A percentile compares a stretch with the other conserved stretches of the same genome.
phyloP scores from a whole-genome alignment of 2,329 filamentous ascomycete genomes.

The Scedosporium aurantiacum region DNA sequence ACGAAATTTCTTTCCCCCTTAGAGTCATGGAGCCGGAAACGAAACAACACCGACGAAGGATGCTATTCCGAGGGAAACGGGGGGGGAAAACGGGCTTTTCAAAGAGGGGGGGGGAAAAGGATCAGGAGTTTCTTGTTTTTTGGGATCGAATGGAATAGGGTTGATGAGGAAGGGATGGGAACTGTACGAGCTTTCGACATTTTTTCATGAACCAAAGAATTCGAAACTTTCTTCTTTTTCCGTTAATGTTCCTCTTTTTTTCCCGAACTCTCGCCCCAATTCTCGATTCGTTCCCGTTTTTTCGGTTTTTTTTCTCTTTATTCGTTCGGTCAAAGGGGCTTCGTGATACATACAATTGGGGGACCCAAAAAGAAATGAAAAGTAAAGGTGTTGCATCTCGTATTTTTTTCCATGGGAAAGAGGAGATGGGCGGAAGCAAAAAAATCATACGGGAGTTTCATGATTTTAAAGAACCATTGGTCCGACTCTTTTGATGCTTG shows the following conservation, averaged over 20 bases:
- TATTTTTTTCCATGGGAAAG: too few species aligned
- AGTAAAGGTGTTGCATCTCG: too few species aligned
- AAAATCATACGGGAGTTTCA: too few species aligned
- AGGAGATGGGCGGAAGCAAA: too few species aligned
- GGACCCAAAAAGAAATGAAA: too few species aligned
- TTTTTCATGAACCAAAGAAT: too few species aligned
- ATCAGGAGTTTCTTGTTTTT: neutral
- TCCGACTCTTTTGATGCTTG: too few species aligned
- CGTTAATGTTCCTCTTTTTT: neutral
- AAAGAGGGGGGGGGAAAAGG: neutral
- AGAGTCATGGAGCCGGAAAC: neutral
- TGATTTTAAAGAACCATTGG: too few species aligned
- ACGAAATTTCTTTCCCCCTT: too few species aligned
- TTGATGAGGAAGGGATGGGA: neutral
- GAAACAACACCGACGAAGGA: neutral
- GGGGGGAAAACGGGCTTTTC: neutral
- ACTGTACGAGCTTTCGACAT: neutral
- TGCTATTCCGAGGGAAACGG: neutral
- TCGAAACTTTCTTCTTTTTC: neutral
- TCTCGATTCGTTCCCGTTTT: neutral
- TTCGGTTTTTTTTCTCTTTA: neutral
- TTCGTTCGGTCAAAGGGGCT: neutral
- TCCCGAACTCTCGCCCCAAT: neutral
- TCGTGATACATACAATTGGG: too few species aligned
- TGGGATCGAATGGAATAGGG: neutral